Conservation (phyloP, 2,329 filamentous ascomycete species). For the Colletotrichum kahawae region DNA sequence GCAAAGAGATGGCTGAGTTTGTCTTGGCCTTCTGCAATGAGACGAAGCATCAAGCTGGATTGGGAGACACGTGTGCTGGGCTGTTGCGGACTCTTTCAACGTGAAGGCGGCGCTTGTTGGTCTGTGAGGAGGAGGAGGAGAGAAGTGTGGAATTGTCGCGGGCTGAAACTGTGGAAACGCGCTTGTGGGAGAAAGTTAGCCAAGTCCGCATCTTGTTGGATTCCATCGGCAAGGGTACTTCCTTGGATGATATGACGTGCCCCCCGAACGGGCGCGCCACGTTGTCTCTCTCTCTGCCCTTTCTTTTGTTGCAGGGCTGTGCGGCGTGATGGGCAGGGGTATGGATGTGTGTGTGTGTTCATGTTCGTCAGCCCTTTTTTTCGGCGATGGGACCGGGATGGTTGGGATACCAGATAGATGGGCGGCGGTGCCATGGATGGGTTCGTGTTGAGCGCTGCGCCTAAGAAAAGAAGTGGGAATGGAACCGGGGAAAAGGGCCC, state of each 20-base stretch:
- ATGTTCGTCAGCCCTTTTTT: not conserved
- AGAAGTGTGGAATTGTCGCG: conserved; percentile 9
- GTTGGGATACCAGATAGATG: not conserved
- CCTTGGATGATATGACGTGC: not conserved
- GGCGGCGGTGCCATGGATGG: not conserved
- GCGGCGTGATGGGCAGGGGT: not conserved
- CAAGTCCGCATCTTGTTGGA: not conserved
- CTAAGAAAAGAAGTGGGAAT: not conserved
- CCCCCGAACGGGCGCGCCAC: not conserved
- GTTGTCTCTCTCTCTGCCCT: not conserved
- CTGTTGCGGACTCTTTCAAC: not conserved
- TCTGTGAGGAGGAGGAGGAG: not conserved
- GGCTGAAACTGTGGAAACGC: conserved; percentile 19
- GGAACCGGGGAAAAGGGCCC: not conserved
- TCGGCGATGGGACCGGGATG: not conserved
- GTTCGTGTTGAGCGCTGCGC: not conserved
- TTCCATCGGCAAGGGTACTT: not conserved
- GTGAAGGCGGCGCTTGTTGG: not conserved
- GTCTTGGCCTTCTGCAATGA: not conserved
- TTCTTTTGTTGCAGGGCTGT: not conserved
- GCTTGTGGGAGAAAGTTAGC: not conserved
- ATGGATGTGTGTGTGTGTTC: not conserved
- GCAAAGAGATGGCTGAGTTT: not conserved
- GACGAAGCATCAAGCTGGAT: not conserved
- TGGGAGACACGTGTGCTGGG: not conserved